phyloP scores from a whole-genome alignment of 805 yeast genomes.

The Kluyveromyces wickerhamii region DNA sequence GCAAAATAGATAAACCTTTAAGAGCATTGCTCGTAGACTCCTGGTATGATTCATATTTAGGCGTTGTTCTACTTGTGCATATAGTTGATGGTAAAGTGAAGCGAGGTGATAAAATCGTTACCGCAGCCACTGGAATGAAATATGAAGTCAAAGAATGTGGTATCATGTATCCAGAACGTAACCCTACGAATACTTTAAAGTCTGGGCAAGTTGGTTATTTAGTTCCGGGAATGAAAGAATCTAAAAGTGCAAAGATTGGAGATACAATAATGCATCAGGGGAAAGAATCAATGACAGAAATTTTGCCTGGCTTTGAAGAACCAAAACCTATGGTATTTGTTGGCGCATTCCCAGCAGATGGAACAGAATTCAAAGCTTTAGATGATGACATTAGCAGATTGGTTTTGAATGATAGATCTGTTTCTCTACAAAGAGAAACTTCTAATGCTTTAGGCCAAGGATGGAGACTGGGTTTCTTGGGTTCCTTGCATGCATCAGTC shows the following conservation, averaged over 20 bases:
- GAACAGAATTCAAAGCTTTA: slow-evolving; percentile 77
- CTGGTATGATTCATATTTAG: slow-evolving; percentile 91
- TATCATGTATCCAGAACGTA: slow-evolving; percentile 86
- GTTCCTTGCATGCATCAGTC: slow-evolving; percentile 91
- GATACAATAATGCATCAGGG: slow-evolving; percentile 74
- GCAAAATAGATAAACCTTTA: slow-evolving; percentile 54
- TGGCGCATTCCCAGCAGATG: slow-evolving; percentile 97
- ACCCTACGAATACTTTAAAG: slow-evolving; percentile 50
- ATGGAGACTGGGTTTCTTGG: slow-evolving; percentile 93
- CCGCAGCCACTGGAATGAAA: slow-evolving; percentile 66
- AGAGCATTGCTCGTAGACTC: slow-evolving; percentile 68
- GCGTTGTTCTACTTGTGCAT: slow-evolving; percentile 79
- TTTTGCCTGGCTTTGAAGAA: slow-evolving; percentile 92
- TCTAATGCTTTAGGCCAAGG: slow-evolving; percentile 95
- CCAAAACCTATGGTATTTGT: slow-evolving; percentile 98
- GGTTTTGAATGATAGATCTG: slow-evolving; percentile 88
- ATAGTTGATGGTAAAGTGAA: slow-evolving; percentile 75
- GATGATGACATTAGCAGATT: slow-evolving; percentile 86
- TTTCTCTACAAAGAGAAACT: slow-evolving; percentile 79
- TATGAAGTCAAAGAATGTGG: slow-evolving; percentile 93
- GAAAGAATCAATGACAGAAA: slow-evolving; percentile 46
- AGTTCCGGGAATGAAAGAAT: slow-evolving; percentile 88
- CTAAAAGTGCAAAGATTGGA: slow-evolving; percentile 82
- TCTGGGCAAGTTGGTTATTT: slow-evolving; percentile 96
- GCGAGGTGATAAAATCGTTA: slow-evolving; percentile 65